Conservation (phyloP, 148 eudicot species). For the Chenopodium album region DNA sequence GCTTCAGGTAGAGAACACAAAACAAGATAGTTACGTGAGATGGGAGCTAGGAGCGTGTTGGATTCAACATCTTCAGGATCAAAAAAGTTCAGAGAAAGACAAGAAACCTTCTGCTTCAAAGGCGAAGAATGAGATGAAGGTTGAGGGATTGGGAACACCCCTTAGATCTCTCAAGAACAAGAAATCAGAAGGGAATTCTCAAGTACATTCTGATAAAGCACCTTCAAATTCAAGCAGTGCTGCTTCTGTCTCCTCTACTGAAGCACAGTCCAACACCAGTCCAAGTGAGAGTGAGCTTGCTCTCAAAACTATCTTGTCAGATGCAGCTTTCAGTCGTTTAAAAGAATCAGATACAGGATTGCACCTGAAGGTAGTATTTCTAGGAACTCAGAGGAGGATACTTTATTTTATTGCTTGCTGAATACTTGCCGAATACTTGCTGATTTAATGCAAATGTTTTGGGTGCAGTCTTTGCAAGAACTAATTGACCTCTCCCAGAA, state of each 20-base stretch:
- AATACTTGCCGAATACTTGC: neutral
- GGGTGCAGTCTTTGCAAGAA: slow-evolving; percentile 80
- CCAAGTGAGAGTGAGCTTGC: slow-evolving; percentile 53
- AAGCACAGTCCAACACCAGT: slow-evolving; percentile 38
- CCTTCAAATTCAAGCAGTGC: slow-evolving; percentile 37
- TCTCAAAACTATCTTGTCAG: slow-evolving; percentile 68
- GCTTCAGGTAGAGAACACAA: slow-evolving; percentile 68
- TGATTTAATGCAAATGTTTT: slow-evolving; percentile 9
- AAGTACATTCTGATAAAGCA: slow-evolving; percentile 36
- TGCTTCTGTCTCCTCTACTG: slow-evolving; percentile 35
- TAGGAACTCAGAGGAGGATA: neutral
- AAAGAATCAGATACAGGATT: slow-evolving; percentile 91
- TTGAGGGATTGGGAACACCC: slow-evolving; percentile 95
- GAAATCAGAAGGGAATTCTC: slow-evolving; percentile 53
- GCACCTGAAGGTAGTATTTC: slow-evolving; percentile 74
- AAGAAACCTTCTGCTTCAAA: slow-evolving; percentile 71
- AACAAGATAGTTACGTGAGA: slow-evolving; percentile 62
- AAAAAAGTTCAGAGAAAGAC: slow-evolving; percentile 79
- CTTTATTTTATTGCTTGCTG: neutral
- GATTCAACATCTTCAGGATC: slow-evolving; percentile 98
- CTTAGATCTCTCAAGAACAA: slow-evolving; percentile 88
- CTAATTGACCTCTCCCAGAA: slow-evolving; percentile 79
- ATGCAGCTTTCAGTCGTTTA: slow-evolving; percentile 76
- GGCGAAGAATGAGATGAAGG: slow-evolving; percentile 81
- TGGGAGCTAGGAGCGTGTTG: slow-evolving; percentile 99